Percentiles rank a stretch among this genome's conserved stretches.
phyloP scores from a whole-genome alignment of 2,329 filamentous ascomycete species.

The Diaporthe sp. region DNA sequence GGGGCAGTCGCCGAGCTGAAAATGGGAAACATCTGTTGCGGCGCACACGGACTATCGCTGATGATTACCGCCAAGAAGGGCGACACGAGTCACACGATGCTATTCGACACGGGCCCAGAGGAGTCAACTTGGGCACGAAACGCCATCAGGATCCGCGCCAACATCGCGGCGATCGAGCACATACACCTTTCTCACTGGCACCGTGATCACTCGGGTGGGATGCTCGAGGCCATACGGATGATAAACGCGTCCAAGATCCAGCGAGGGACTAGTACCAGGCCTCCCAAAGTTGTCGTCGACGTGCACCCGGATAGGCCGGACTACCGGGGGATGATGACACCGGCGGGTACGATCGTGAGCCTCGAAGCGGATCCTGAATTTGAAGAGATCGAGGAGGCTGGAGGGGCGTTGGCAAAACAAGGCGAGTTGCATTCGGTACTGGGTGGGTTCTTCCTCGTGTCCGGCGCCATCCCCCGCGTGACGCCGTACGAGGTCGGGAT shows the following conservation, averaged over 20 bases:
- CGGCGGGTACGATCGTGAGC: conserved; percentile 51
- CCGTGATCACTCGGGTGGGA: conserved; percentile 63
- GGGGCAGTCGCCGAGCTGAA: conserved; percentile 55
- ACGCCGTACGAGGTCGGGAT: conserved; percentile 61
- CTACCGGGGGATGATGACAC: conserved; percentile 58
- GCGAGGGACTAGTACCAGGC: conserved; percentile 35
- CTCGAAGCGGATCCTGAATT: conserved; percentile 64
- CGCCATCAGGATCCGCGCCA: conserved; percentile 52
- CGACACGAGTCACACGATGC: conserved; percentile 54
- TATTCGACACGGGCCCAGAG: conserved; percentile 66
- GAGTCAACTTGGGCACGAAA: conserved; percentile 62
- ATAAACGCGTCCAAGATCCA: conserved; percentile 53
- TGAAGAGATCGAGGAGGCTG: conserved; percentile 55
- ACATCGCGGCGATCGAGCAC: conserved; percentile 55
- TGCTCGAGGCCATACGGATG: conserved; percentile 59
- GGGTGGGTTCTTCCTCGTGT: conserved; percentile 62
- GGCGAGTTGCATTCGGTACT: conserved; percentile 55
- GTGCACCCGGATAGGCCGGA: conserved; percentile 63
- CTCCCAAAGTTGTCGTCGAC: conserved; percentile 51
- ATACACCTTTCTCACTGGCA: conserved; percentile 66
- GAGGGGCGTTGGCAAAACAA: conserved; percentile 51
- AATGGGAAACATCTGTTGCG: conserved; percentile 63
- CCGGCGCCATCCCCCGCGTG: conserved; percentile 60
- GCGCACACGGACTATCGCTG: conserved; percentile 64
- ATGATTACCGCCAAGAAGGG: conserved; percentile 60